phyloP scores from a whole-genome alignment of 2,329 filamentous ascomycete genomes.

The Talaromyces sp. region DNA sequence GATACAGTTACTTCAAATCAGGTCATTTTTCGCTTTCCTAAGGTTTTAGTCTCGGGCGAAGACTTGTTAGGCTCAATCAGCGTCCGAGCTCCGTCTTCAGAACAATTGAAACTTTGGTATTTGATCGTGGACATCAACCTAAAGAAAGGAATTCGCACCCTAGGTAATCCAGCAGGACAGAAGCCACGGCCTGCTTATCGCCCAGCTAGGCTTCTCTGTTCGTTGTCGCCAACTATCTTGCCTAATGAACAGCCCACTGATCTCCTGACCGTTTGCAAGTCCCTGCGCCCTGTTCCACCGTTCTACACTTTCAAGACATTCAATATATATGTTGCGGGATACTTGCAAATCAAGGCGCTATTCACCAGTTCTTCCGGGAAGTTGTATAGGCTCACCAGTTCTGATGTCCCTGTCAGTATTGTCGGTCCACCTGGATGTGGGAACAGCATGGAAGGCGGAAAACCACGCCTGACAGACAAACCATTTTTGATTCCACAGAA shows the following conservation, averaged over 20 bases:
- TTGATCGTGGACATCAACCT: not conserved
- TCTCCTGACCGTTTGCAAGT: not conserved
- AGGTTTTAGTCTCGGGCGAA: not conserved
- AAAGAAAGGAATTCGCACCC: not conserved
- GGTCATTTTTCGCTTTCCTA: not conserved
- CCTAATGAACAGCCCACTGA: not conserved
- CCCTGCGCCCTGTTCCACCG: not conserved
- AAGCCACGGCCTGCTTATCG: not conserved
- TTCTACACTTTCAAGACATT: not conserved
- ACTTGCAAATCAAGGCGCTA: not conserved
- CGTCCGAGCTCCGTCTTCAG: not conserved
- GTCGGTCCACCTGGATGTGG: not conserved
- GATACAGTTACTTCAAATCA: not conserved
- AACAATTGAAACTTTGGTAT: not conserved
- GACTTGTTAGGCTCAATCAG: not conserved
- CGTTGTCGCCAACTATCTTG: not conserved
- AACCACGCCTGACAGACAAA: not conserved
- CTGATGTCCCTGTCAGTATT: not conserved
- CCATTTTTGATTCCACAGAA: not conserved
- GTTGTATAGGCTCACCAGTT: not conserved
- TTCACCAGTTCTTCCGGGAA: not conserved
- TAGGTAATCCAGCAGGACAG: not conserved
- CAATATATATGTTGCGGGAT: not conserved
- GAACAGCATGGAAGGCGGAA: not conserved
- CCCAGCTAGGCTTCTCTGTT: not conserved